Evolutionary conservation across 441 rosid species (phyloP).

Genomic region (Bruguiera hainesii): DNA sequence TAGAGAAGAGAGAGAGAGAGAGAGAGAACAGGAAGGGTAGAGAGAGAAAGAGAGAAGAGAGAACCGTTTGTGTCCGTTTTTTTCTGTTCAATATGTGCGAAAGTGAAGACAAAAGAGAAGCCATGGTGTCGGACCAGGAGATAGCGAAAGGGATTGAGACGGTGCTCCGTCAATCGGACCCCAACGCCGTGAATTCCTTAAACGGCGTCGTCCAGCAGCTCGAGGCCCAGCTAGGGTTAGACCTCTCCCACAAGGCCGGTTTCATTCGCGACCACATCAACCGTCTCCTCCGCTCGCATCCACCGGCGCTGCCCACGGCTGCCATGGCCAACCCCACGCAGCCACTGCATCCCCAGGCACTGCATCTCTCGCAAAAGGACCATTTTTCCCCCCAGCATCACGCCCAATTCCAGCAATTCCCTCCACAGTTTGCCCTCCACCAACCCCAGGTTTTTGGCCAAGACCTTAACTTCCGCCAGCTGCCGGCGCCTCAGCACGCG

Average conservation of each 20-base stretch:
- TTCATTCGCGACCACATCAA: slow-evolving; percentile 47
- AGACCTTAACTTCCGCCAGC: slow-evolving; percentile 60
- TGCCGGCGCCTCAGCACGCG: slow-evolving; percentile 12
- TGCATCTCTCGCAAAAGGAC: slow-evolving; percentile 37
- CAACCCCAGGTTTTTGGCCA: slow-evolving; percentile 31
- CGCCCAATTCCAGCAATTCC: slow-evolving; percentile 8
- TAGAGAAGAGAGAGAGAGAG: slow-evolving; percentile 26
- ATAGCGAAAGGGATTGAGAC: slow-evolving; percentile 29
- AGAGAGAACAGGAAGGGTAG: not conserved
- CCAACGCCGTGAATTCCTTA: slow-evolving; percentile 35
- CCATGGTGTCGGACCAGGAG: slow-evolving; percentile 34
- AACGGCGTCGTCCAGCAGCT: slow-evolving; percentile 47
- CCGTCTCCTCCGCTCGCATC: slow-evolving; percentile 27
- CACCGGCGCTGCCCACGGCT: slow-evolving; percentile 18
- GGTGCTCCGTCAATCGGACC: slow-evolving; percentile 33
- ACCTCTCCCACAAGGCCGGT: slow-evolving; percentile 40
- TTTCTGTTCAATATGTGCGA: slow-evolving; percentile 37
- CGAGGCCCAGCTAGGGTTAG: slow-evolving; percentile 40
- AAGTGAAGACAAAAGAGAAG: slow-evolving; percentile 4
- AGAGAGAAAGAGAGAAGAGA: slow-evolving; percentile 12
- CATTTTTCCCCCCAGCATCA: slow-evolving; percentile 55
- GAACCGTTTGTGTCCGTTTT: slow-evolving; percentile 37
- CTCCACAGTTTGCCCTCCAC: not conserved
- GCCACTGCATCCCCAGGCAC: slow-evolving; percentile 12
- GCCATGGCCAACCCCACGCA: not conserved